phyloP scores from a whole-genome alignment of 345 rosid species.

The Excoecaria agallocha region DNA sequence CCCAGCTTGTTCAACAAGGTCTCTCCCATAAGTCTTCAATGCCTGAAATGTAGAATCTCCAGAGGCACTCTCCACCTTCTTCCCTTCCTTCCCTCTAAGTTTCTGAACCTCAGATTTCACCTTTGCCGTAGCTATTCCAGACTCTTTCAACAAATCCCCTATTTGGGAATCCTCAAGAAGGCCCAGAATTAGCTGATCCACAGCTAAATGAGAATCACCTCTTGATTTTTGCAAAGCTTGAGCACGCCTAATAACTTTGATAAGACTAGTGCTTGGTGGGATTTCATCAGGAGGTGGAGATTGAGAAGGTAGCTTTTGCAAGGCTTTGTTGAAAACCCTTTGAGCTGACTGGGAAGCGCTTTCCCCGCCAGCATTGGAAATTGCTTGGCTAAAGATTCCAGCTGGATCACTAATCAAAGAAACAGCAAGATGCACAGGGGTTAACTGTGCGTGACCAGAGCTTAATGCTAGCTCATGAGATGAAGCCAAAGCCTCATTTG shows the following conservation, averaged over 20 bases:
- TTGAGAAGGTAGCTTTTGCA: constrained; percentile 80
- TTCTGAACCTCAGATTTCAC: constrained; percentile 79
- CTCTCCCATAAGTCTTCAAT: constrained; percentile 84
- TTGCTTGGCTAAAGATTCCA: constrained; percentile 67
- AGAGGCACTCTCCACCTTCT: constrained; percentile 83
- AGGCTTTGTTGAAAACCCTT: constrained; percentile 63
- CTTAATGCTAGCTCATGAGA: constrained; percentile 66
- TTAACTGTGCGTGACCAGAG: constrained; percentile 74
- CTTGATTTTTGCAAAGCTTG: constrained; percentile 67
- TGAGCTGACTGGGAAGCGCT: constrained; percentile 56
- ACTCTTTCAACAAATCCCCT: constrained; percentile 62
- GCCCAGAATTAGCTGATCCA: constrained; percentile 73
- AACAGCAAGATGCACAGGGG: constrained; percentile 77
- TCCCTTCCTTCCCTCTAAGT: constrained; percentile 84
- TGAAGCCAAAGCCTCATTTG: constrained; percentile 63
- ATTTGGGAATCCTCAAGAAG: constrained; percentile 86
- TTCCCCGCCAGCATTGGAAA: constrained; percentile 55
- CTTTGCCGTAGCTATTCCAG: constrained; percentile 49
- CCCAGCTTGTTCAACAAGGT: constrained; percentile 88
- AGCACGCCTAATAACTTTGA: constrained; percentile 68
- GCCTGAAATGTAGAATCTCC: constrained; percentile 79
- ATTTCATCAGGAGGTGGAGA: constrained; percentile 72
- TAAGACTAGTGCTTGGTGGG: constrained; percentile 68
- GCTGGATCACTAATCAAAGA: constrained; percentile 63
- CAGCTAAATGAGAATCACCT: constrained; percentile 72